A percentile compares a stretch with the other conserved stretches of the same genome.
Evolutionary conservation across 106 monocot species (phyloP).

Genomic region (Ottelia alismoides): DNA sequence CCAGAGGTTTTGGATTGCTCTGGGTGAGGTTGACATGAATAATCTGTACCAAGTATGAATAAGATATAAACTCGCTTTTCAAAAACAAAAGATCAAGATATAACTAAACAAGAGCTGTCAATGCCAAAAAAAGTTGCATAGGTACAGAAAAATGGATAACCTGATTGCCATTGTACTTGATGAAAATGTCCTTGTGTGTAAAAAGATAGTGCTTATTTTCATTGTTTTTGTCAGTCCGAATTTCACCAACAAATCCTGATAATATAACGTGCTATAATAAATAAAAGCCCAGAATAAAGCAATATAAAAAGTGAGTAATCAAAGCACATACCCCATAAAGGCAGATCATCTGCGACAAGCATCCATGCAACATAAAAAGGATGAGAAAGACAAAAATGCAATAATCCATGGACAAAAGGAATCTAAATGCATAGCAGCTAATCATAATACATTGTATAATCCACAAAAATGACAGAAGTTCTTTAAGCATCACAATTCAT

Average conservation of each 20-base stretch:
- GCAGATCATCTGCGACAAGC: conserved; percentile 61
- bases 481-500: too few relatives aligned
- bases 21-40: conserved; percentile 86
- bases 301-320: background rate
- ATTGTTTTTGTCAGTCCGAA: conserved; percentile 40
- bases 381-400: too few relatives aligned
- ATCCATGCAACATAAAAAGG: too few relatives aligned
- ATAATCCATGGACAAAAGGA: too few relatives aligned
- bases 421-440: too few relatives aligned
- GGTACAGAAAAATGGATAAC: conserved; percentile 15
- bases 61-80: too few relatives aligned
- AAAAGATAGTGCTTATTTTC: conserved; percentile 68
- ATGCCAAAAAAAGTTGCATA: background rate
- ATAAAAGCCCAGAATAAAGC: background rate
- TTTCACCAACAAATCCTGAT: conserved; percentile 76
- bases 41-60: too few relatives aligned
- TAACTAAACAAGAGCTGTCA: background rate
- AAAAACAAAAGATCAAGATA: background rate
- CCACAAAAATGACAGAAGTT: too few relatives aligned
- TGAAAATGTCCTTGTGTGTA: conserved; percentile 69
- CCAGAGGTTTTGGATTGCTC: conserved; percentile 42
- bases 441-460: too few relatives aligned
- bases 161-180: conserved; percentile 62
- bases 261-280: background rate
- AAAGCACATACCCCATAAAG: conserved; percentile 71